Evolutionary conservation across 2,329 filamentous ascomycete species (phyloP).

Genomic region (Ophioceras dolichostomum): DNA sequence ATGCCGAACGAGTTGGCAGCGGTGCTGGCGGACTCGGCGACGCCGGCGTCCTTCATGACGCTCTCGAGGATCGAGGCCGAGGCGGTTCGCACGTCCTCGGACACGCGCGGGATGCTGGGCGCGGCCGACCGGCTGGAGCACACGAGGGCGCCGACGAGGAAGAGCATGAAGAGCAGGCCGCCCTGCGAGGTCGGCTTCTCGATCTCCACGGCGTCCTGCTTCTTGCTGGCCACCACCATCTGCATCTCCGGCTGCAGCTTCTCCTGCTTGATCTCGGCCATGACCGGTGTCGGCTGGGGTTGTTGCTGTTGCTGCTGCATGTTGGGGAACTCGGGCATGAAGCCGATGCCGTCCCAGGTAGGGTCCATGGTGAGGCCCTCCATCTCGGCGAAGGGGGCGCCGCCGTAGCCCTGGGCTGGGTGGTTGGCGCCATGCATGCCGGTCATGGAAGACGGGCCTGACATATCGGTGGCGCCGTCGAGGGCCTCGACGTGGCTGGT

Average conservation of each 20-base stretch:
- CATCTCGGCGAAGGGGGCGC: conserved; percentile 63
- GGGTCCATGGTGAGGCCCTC: conserved; percentile 71
- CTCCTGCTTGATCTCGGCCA: conserved; percentile 45
- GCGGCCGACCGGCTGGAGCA: conserved; percentile 67
- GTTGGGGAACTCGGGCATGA: conserved; percentile 60
- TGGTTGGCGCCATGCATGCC: too few species aligned
- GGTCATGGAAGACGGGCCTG: conserved; percentile 15
- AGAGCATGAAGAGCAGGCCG: conserved; percentile 82
- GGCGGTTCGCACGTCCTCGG: conserved; percentile 68
- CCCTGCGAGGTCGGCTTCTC: conserved; percentile 64
- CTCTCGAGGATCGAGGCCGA: conserved; percentile 68
- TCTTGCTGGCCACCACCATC: conserved; percentile 41
- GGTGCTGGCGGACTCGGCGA: conserved; percentile 31
- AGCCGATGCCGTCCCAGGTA: conserved; percentile 72
- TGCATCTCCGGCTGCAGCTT: conserved; percentile 43
- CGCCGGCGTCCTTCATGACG: conserved; percentile 69
- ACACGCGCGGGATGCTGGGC: conserved; percentile 62
- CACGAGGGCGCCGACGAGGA: conserved; percentile 92
- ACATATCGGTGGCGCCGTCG: conserved; percentile 48
- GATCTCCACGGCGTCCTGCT: conserved; percentile 32
- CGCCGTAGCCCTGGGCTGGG: too few species aligned
- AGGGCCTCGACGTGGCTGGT: conserved; percentile 59
- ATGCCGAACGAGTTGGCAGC: conserved; percentile 31
- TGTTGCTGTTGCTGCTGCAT: conserved; percentile 12
- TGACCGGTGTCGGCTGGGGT: conserved; percentile 1